A percentile compares a stretch with the other conserved stretches of the same genome.
phyloP scores from a whole-genome alignment of 768 basidiomycete genomes.

The Paxillus ammoniavirescens region DNA sequence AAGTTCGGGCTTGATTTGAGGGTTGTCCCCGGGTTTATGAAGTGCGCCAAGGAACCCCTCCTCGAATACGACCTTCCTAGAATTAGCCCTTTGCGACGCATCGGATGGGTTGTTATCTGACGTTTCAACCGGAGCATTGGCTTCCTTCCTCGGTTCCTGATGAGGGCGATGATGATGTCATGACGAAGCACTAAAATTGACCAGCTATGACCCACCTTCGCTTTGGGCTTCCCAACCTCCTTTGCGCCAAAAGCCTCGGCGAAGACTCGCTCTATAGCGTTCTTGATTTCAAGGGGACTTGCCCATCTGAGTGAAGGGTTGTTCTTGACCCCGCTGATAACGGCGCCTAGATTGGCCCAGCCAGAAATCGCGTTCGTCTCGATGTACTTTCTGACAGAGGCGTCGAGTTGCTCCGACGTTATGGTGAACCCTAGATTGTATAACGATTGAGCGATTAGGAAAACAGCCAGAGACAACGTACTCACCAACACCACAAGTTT shows the following conservation, averaged over 20 bases:
- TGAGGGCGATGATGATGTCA: neutral
- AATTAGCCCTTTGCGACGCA: slow-evolving; percentile 34
- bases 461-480: slow-evolving; percentile 2
- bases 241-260: slow-evolving; percentile 70
- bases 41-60: slow-evolving; percentile 93
- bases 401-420: slow-evolving; percentile 59
- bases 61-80: slow-evolving; percentile 73
- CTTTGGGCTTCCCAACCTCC: slow-evolving; percentile 61
- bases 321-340: slow-evolving; percentile 61
- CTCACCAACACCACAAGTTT: slow-evolving; percentile 86
- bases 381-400: slow-evolving; percentile 57
- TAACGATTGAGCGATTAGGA: slow-evolving; percentile 1
- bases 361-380: slow-evolving; percentile 53
- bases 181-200: neutral
- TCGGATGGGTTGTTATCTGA: slow-evolving; percentile 27
- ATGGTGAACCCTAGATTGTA: slow-evolving; percentile 69
- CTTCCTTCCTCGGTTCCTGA: slow-evolving; percentile 53
- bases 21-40: slow-evolving; percentile 92
- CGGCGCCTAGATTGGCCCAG: slow-evolving; percentile 74
- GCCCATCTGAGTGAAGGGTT: slow-evolving; percentile 77
- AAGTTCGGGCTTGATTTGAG: slow-evolving; percentile 75
- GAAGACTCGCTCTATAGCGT: slow-evolving; percentile 70
- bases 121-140: slow-evolving; percentile 13
- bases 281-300: slow-evolving; percentile 80
- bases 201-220: slow-evolving; percentile 46